Base-by-base conservation (phyloP, 108 stramenopile genomes). In the Cyclotella atomus region DNA sequence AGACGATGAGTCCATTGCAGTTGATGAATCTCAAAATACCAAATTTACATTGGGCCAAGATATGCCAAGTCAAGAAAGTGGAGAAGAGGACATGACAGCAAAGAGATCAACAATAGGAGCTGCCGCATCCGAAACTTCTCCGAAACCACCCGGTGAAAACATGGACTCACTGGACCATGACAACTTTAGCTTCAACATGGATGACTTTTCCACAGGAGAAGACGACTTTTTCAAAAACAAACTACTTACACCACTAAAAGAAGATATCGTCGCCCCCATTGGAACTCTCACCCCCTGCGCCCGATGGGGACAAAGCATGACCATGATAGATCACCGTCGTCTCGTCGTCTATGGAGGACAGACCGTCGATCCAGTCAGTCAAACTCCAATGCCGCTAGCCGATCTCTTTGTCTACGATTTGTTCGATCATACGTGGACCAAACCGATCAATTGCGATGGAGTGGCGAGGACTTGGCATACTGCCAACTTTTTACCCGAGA, bases 231-330 rank as follows among this genome's bases (percentile, higher is more conserved):
- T 36, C 46, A 65, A 46, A 29, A 41, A 41, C 38, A 41, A 49
- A 3, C 41, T 55, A 12, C 32, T 35, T 12, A 57, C 56, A 15
- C 29, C 56, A 1, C 10, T 32, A 29, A 57, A 41, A 36, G 57
- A 59, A 8, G 30, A 64, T 15, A 23, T 53, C 8, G 29, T 9
- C 16, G 19, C 20, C 10, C 15, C 29, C 56, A 2, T 6, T 23
- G 21, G 67, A 15, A 52, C 17, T 35, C 33, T 23, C 20, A 38
- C 28, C 25, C 89, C 92, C 15, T 80, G 86, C 68, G 77, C 87
- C 17, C 76, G 94, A 32, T 95, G 94, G 94, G 94, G 91, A 38
- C 90, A 92, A 28, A 89, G 86, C 14, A 85, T 91, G 84, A 90
- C 90, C 9, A 66, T 77, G 73, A 78, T 95, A 20, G 88, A 89